Percentiles rank a stretch among this genome's conserved stretches.
Evolutionary conservation across 257 asterid genomes (phyloP).

Genomic region (Scutellaria barbata): DNA sequence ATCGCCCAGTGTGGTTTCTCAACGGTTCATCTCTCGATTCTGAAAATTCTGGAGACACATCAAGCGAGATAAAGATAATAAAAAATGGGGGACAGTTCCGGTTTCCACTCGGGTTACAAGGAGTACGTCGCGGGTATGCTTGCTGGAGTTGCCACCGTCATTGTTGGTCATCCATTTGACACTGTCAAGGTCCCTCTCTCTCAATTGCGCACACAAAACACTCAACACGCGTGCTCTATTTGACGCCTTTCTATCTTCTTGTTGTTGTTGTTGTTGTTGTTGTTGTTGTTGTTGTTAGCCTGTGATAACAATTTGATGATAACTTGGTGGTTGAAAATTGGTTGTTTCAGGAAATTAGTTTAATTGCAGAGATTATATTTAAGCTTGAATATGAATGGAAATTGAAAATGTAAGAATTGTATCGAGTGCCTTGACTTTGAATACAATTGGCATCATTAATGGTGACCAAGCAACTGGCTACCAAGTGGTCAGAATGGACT

Average conservation of each 20-base stretch:
- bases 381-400: background rate
- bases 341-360: conserved; percentile 1
- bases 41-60: conserved; percentile 31
- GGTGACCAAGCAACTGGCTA: conserved; percentile 13
- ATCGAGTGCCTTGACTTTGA: conserved; percentile 16
- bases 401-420: background rate
- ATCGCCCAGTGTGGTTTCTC: conserved; percentile 20
- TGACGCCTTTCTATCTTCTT: background rate
- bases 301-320: conserved; percentile 18
- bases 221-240: background rate
- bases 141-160: conserved; percentile 88
- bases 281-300: background rate
- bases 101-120: conserved; percentile 64
- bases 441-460: background rate
- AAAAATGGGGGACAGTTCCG: conserved; percentile 53
- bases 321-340: conserved; percentile 1
- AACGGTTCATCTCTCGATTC: conserved; percentile 18
- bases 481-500: background rate
- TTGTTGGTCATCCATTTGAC: conserved; percentile 92
- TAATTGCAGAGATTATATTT: conserved; percentile 3
- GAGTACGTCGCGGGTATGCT: conserved; percentile 85
- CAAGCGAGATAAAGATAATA: conserved; percentile 30
- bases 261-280: background rate
- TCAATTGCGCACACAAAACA: background rate
- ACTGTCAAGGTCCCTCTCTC: conserved; percentile 76